These are phyloP conservation scores for Boletellus emodensis DNA, from an alignment of 768 basidiomycete genomes.

Conservation along the genomic window DNA sequence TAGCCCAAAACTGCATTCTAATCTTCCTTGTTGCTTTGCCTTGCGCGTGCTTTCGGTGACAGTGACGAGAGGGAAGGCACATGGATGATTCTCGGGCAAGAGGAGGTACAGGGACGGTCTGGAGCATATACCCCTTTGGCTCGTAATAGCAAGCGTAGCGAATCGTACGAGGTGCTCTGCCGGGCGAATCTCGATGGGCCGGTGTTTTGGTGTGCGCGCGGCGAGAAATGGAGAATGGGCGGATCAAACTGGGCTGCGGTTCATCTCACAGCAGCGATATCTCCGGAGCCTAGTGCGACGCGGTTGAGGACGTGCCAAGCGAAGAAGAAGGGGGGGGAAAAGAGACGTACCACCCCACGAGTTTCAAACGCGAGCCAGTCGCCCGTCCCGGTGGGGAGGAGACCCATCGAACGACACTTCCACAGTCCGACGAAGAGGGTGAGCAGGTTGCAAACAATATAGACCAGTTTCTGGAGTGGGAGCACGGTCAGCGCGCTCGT, in stretches of 20 bases:
- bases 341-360: slow-evolving; percentile 50
- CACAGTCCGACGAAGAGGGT: slow-evolving; percentile 84
- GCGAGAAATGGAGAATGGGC: background rate
- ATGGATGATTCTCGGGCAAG: slow-evolving; percentile 20
- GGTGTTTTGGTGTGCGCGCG: background rate
- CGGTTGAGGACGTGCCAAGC: background rate
- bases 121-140: slow-evolving; percentile 18
- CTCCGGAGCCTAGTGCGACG: slow-evolving; percentile 40
- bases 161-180: background rate
- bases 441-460: slow-evolving; percentile 66
- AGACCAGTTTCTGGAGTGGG: slow-evolving; percentile 66
- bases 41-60: slow-evolving; percentile 8
- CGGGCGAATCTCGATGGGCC: slow-evolving; percentile 6
- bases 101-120: slow-evolving; percentile 16
- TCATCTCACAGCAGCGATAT: slow-evolving; percentile 34
- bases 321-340: too few species aligned
- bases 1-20: slow-evolving; percentile 26
- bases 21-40: slow-evolving; percentile 13
- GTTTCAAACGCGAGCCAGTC: slow-evolving; percentile 96
- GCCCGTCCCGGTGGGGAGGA: slow-evolving; percentile 84
- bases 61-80: slow-evolving; percentile 5
- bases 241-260: background rate
- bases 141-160: slow-evolving; percentile 13
- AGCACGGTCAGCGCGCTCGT: slow-evolving; percentile 38
- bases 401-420: slow-evolving; percentile 92